Percentiles rank a stretch among this genome's conserved stretches.
These are phyloP conservation scores for Xylariaceae sp. DNA, from an alignment of 2,329 filamentous ascomycete species.

Conservation along the genomic window DNA sequence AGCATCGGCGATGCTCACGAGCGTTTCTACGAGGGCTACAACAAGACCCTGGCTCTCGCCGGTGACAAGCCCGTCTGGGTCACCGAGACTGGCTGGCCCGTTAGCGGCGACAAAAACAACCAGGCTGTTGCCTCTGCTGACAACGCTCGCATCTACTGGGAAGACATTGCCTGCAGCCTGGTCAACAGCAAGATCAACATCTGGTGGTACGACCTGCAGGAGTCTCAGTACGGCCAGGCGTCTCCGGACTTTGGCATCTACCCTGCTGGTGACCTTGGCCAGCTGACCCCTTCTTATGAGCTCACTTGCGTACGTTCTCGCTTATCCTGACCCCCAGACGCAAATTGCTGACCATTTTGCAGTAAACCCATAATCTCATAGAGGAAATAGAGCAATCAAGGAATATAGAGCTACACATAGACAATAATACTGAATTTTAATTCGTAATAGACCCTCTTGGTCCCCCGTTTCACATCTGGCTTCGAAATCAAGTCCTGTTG, in stretches of 20 bases:
- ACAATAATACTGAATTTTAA: too few relatives aligned
- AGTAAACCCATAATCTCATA: too few relatives aligned
- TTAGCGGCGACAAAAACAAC: slow-evolving; percentile 39
- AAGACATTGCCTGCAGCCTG: slow-evolving; percentile 27
- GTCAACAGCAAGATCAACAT: slow-evolving; percentile 26
- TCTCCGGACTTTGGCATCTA: slow-evolving; percentile 32
- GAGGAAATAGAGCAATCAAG: too few relatives aligned
- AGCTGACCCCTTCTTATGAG: slow-evolving; percentile 23
- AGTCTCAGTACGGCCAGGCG: slow-evolving; percentile 30
- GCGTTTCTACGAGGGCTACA: slow-evolving; percentile 36
- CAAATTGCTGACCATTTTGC: too few relatives aligned
- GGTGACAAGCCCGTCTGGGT: slow-evolving; percentile 58
- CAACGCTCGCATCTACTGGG: slow-evolving; percentile 39
- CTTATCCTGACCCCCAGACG: too few relatives aligned
- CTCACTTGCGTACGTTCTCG: slow-evolving; percentile 21
- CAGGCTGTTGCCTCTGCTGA: slow-evolving; percentile 40
- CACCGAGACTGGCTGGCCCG: slow-evolving; percentile 55
- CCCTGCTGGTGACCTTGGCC: slow-evolving; percentile 28
- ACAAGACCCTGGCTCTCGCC: slow-evolving; percentile 45
- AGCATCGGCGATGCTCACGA: slow-evolving; percentile 39
- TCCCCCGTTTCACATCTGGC: too few relatives aligned
- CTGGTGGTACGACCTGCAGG: slow-evolving; percentile 34
- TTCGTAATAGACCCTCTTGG: too few relatives aligned
- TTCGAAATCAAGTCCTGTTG: too few relatives aligned
- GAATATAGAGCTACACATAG: too few relatives aligned